Base-by-base conservation (phyloP, 495 filamentous ascomycete species). In the Podospora pseudocomata region DNA sequence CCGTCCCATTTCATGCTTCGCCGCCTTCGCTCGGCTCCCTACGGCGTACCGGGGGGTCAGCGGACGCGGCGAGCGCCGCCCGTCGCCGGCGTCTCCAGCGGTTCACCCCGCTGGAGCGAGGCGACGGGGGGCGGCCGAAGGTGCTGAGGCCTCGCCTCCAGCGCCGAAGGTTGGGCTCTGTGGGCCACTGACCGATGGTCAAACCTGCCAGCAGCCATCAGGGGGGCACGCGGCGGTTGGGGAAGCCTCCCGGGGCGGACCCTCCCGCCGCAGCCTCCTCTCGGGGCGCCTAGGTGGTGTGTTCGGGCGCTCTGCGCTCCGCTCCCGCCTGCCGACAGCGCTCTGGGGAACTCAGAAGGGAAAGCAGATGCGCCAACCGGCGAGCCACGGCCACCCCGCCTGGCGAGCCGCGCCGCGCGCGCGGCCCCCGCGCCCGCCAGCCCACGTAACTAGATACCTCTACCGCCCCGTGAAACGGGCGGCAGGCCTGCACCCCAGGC, bases 111-210 rank as follows among this genome's bases (percentile, higher is more conserved):
- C 39, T 28, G 34, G 64, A 59, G 64, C 53, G 19, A 54, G 54
- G 57, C 30, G 44, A 34, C 62, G 55, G 20, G 20, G 32, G 32
- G 2, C 2, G 11, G 32, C 32, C 32, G 5, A 11, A 39, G 2
- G 32, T 3, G 32, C 32, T 39, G 32, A 39, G 32, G 32, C 32
- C 32, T 6, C 63, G 27, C 62, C 55, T 23, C 26, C 13, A 53
- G 68, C 60, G 68, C 64, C 55, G 60, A 53, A 57, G 64, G 69
- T 64, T 78, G 82, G 81, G 79, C 79, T 85, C 77, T 85, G 82
- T 86, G 81, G 82, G 81, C 80, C 71, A 63, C 72, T 86, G 81
- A 79, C 81, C 77, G 71, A 64, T 82, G 77, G 81, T 78, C 72
- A 85, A 7, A 67, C 67, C 71, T 81, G 74, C 60, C 64, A n/a